Conservation (phyloP, 768 basidiomycete genomes). For the Xerocomellus intermedius region DNA sequence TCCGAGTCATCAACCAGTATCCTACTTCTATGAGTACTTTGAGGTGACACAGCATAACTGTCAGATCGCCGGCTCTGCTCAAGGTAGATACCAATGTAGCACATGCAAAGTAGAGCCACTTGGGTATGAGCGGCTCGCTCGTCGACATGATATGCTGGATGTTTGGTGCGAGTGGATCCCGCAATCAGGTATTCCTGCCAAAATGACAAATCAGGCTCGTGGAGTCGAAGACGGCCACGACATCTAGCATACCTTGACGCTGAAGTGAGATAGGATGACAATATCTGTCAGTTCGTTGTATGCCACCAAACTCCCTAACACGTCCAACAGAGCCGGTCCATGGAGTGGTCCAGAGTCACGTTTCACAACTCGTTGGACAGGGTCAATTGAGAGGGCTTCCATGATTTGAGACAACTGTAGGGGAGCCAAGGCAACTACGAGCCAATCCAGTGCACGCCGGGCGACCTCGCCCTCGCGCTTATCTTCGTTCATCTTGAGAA, state of each 20-base stretch:
- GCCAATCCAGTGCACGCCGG: constrained; percentile 6
- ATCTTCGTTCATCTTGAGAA: not conserved
- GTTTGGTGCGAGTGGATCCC: not conserved
- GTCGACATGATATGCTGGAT: not conserved
- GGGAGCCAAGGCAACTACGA: constrained; percentile 8
- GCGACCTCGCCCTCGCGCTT: not conserved
- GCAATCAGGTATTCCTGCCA: constrained; percentile 6
- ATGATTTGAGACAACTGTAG: constrained; percentile 6
- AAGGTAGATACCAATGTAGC: not conserved
- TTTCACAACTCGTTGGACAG: not conserved
- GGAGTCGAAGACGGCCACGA: too few species aligned
- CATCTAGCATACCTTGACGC: constrained; percentile 7
- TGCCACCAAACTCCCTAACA: not conserved
- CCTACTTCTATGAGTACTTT: too few species aligned
- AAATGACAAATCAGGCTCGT: not conserved
- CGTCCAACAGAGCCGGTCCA: constrained; percentile 3
- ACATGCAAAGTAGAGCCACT: constrained; percentile 3
- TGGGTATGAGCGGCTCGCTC: not conserved
- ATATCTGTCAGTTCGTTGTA: not conserved
- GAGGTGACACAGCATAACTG: not conserved
- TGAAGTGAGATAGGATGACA: constrained; percentile 10
- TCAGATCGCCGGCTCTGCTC: not conserved
- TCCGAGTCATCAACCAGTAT: not conserved
- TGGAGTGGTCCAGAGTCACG: not conserved
- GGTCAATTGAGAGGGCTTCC: constrained; percentile 7